Evolutionary conservation across 179 eudicot species (phyloP).

Genomic region (Silene vulgaris): DNA sequence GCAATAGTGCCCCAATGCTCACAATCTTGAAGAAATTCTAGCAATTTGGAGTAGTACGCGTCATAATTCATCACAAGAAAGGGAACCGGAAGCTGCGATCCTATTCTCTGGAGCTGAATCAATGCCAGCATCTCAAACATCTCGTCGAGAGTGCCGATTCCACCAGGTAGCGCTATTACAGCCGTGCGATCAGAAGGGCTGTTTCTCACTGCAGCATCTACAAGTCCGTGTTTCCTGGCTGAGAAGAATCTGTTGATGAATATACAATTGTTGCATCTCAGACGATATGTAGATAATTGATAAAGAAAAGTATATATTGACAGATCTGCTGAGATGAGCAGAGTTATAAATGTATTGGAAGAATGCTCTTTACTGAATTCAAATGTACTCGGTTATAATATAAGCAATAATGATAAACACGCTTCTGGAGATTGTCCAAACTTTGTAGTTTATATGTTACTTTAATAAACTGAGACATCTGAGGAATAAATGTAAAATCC

Average conservation of each 20-base stretch:
- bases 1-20: constrained; percentile 64
- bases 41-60: constrained; percentile 67
- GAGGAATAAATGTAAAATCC: background rate
- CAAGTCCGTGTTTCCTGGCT: constrained; percentile 92
- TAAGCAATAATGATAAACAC: background rate
- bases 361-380: background rate
- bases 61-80: constrained; percentile 82
- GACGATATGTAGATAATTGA: background rate
- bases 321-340: too few species aligned
- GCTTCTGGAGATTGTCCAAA: background rate
- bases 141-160: constrained; percentile 89
- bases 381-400: background rate
- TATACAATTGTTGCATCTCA: background rate
- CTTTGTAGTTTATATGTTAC: background rate
- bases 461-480: background rate
- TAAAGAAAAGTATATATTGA: too few species aligned
- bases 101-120: constrained; percentile 74
- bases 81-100: constrained; percentile 71
- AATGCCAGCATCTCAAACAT: constrained; percentile 72
- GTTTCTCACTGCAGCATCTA: constrained; percentile 83
- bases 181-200: constrained; percentile 63
- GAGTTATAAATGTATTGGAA: too few species aligned
- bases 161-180: constrained; percentile 84
- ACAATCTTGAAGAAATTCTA: constrained; percentile 61
- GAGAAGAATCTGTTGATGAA: constrained; percentile 66